A percentile compares a stretch with the other conserved stretches of the same genome.
Conservation (phyloP, 352 stramenopile species). For the Elongisporangium anandrum region DNA sequence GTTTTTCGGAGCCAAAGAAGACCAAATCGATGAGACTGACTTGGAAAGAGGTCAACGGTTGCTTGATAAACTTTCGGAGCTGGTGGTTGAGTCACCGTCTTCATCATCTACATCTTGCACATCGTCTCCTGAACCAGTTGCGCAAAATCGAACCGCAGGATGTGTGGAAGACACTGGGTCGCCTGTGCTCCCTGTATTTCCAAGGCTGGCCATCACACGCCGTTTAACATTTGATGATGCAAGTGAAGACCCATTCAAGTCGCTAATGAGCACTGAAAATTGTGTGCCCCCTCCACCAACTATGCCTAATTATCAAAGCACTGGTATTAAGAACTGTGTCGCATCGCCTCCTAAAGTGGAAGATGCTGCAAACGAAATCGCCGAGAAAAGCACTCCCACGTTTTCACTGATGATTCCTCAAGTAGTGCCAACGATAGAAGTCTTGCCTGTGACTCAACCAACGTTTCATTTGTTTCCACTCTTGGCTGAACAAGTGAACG, state of each 20-base stretch:
- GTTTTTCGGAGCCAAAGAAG: neutral
- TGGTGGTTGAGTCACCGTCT: constrained; percentile 18
- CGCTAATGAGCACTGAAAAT: constrained; percentile 7
- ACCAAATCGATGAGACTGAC: constrained; percentile 1
- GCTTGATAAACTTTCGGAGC: constrained; percentile 25
- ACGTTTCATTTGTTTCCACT: neutral
- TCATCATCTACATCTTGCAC: constrained; percentile 12
- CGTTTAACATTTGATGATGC: constrained; percentile 42
- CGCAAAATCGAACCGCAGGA: neutral
- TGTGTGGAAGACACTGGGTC: neutral
- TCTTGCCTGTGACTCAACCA: neutral
- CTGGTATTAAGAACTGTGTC: neutral
- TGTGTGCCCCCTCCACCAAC: constrained; percentile 24
- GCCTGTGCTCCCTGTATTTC: constrained; percentile 10
- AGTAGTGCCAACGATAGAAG: neutral
- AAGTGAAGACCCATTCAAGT: neutral
- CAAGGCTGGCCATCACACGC: constrained; percentile 25
- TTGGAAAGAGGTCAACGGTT: constrained; percentile 27
- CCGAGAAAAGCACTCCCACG: neutral
- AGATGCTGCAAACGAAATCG: neutral
- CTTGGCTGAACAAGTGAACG: neutral
- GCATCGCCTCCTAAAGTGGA: neutral
- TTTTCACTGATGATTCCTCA: neutral
- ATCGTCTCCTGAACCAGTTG: constrained; percentile 11
- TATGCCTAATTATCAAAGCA: neutral